Conservation (phyloP, 2,329 filamentous ascomycete genomes). For the Emmonsiellopsis sp. region DNA sequence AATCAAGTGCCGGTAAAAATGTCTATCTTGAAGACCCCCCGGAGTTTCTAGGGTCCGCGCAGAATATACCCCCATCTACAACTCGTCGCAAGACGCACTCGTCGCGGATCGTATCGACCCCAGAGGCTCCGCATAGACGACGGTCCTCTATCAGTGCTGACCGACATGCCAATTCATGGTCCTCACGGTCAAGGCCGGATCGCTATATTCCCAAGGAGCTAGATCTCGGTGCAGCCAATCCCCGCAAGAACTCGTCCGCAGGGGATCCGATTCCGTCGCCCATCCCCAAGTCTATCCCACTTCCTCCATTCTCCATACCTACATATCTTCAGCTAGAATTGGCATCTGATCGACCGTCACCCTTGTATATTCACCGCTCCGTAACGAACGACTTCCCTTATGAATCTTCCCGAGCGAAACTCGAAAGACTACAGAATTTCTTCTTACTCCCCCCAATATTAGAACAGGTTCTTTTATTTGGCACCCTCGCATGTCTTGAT, state of each 20-base stretch:
- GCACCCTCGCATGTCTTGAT: conserved; percentile 82
- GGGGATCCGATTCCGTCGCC: conserved; percentile 30
- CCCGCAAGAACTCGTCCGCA: conserved; percentile 16
- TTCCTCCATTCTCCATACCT: conserved; percentile 54
- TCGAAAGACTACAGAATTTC: conserved; percentile 85
- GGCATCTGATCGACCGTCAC: conserved; percentile 50
- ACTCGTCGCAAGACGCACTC: conserved; percentile 8
- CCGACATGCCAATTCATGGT: conserved; percentile 23
- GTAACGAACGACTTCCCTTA: conserved; percentile 59
- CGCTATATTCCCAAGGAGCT: conserved; percentile 19
- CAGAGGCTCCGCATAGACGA: conserved; percentile 23
- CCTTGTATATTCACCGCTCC: conserved; percentile 54
- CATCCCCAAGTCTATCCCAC: conserved; percentile 45
- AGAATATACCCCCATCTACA: conserved; percentile 8
- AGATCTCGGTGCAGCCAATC: conserved; percentile 25
- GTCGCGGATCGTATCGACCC: conserved; percentile 29
- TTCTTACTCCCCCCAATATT: conserved; percentile 70
- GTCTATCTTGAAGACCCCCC: conserved; percentile 17
- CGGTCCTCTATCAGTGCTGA: conserved; percentile 21
- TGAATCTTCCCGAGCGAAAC: conserved; percentile 84
- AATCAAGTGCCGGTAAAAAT: conserved; percentile 14
- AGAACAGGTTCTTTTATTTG: conserved; percentile 79
- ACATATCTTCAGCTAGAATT: conserved; percentile 59
- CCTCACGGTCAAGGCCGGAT: conserved; percentile 25
- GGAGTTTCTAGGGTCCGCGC: conserved; percentile 14